Conservation (phyloP, 495 filamentous ascomycete genomes). For the Daldinia grandis region DNA sequence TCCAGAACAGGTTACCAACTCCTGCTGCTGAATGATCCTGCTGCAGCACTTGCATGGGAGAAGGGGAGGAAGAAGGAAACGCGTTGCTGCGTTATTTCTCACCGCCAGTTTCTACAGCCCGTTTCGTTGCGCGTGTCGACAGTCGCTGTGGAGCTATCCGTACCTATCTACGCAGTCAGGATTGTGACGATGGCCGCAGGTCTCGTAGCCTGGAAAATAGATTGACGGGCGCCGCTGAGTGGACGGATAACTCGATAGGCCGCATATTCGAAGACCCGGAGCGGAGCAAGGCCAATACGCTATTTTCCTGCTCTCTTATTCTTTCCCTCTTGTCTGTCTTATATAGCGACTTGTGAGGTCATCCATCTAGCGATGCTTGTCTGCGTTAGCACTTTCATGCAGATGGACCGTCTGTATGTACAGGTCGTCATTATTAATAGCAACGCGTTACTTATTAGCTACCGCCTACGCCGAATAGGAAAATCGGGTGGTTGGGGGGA, state of each 20-base stretch:
- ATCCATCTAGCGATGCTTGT: conserved; percentile 7
- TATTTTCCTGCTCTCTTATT: neutral
- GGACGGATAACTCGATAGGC: conserved; percentile 21
- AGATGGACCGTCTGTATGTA: conserved; percentile 1
- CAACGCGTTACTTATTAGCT: conserved; percentile 26
- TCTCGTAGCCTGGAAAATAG: conserved; percentile 36
- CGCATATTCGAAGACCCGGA: conserved; percentile 33
- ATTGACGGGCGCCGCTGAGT: conserved; percentile 34
- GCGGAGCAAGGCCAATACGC: conserved; percentile 6
- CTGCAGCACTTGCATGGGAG: conserved; percentile 7
- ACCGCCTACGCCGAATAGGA: conserved; percentile 25
- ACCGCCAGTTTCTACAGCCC: conserved; percentile 33
- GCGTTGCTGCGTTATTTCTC: conserved; percentile 17
- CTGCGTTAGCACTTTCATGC: conserved; percentile 11
- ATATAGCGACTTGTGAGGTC: conserved; percentile 28
- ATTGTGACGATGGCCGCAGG: conserved; percentile 40
- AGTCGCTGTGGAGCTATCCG: conserved; percentile 30
- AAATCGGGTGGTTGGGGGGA: conserved; percentile 44
- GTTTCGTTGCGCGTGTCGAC: conserved; percentile 39
- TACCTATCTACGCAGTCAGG: conserved; percentile 19
- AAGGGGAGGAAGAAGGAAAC: conserved; percentile 9
- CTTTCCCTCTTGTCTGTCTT: neutral
- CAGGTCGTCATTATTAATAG: conserved; percentile 41
- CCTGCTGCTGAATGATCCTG: conserved; percentile 10
- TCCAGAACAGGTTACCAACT: conserved; percentile 22